Conservation (phyloP, 768 basidiomycete genomes). For the Termitomyces sp. region DNA sequence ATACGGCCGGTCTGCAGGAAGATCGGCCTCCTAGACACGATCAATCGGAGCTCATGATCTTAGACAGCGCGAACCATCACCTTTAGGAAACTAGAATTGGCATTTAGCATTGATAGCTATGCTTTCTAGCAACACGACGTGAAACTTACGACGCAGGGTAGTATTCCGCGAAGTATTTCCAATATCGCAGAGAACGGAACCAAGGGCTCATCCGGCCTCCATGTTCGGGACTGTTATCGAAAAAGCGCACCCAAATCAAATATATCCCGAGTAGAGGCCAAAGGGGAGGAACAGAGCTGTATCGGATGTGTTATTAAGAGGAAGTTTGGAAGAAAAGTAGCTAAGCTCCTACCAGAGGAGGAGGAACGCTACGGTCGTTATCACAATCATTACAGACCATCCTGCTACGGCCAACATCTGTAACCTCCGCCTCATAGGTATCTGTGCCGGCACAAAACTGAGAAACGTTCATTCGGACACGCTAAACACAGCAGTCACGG, state of each 20-base stretch:
- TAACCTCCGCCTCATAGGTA: conserved; percentile 79
- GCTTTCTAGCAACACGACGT: conserved; percentile 21
- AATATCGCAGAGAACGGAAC: conserved; percentile 66
- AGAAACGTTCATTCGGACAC: neutral
- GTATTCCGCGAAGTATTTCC: conserved; percentile 90
- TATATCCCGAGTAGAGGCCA: conserved; percentile 86
- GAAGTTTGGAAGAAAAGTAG: neutral
- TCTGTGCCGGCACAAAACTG: conserved; percentile 81
- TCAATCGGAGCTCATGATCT: conserved; percentile 8
- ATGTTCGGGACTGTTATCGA: conserved; percentile 72
- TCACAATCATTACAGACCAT: conserved; percentile 80
- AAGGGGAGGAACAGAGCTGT: conserved; percentile 78
- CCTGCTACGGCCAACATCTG: conserved; percentile 87
- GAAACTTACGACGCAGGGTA: conserved; percentile 80
- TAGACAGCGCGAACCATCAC: conserved; percentile 20
- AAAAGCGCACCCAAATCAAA: conserved; percentile 66
- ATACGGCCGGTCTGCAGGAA: conserved; percentile 89
- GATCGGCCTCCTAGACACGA: conserved; percentile 67
- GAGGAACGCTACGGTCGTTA: conserved; percentile 62
- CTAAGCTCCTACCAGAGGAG: conserved; percentile 64
- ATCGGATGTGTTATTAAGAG: neutral
- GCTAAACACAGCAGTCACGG: neutral
- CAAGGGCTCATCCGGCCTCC: conserved; percentile 69
- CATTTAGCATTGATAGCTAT: neutral
- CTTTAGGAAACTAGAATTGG: conserved; percentile 40